Percentiles rank a stretch among this genome's conserved stretches.
phyloP scores from a whole-genome alignment of 257 asterid species.

The Penstemon newberryi region DNA sequence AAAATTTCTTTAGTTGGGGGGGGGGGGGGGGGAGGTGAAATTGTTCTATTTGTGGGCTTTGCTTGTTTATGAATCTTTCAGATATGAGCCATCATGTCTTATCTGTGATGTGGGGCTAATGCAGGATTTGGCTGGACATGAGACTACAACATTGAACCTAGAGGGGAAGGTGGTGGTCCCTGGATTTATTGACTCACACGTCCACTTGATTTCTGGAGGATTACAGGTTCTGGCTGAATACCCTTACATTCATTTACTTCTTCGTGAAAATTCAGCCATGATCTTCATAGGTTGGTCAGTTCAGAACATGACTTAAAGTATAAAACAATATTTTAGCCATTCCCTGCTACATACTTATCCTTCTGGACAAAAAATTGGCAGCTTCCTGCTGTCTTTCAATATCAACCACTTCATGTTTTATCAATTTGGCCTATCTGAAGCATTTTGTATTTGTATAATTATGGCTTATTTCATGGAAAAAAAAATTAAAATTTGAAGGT shows the following conservation, averaged over 20 bases:
- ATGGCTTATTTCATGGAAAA: background rate
- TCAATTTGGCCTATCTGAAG: slow-evolving; percentile 1
- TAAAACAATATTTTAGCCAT: background rate
- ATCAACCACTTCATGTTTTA: slow-evolving; percentile 1
- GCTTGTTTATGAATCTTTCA: background rate
- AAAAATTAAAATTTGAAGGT: background rate
- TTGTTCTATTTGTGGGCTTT: background rate
- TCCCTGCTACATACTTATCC: background rate
- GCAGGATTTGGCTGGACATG: slow-evolving; percentile 62
- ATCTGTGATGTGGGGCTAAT: slow-evolving; percentile 28
- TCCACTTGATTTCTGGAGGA: slow-evolving; percentile 85
- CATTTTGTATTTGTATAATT: background rate
- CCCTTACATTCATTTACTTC: slow-evolving; percentile 20
- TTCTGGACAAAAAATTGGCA: background rate
- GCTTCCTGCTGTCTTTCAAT: slow-evolving; percentile 10
- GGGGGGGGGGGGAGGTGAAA: too few relatives aligned
- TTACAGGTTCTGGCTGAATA: slow-evolving; percentile 59
- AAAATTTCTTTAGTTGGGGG: background rate
- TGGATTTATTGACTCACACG: slow-evolving; percentile 96
- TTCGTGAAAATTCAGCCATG: slow-evolving; percentile 11
- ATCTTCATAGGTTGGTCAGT: background rate
- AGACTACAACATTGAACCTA: slow-evolving; percentile 53
- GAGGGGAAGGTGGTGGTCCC: slow-evolving; percentile 77
- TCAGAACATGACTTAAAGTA: background rate
- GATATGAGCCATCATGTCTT: background rate